phyloP scores from a whole-genome alignment of 768 basidiomycete species.

The Pleurotus tuber-regium region DNA sequence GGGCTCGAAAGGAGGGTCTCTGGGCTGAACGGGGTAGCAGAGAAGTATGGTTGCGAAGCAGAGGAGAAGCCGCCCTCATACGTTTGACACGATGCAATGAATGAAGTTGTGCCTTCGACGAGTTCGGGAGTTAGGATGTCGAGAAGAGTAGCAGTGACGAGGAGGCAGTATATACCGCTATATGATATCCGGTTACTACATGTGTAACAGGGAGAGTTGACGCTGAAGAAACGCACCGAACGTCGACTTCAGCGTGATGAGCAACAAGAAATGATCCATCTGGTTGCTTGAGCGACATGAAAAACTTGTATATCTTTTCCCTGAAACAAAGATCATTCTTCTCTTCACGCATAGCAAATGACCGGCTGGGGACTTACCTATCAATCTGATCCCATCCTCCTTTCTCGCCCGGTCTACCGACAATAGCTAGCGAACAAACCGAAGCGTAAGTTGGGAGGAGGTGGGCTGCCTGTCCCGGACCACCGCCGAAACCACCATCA shows the following conservation, averaged over 20 bases:
- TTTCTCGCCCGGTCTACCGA: slow-evolving; percentile 64
- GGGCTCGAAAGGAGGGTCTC: slow-evolving; percentile 37
- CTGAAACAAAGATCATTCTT: slow-evolving; percentile 30
- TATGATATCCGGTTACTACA: too few relatives aligned
- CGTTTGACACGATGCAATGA: slow-evolving; percentile 89
- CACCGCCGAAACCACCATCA: slow-evolving; percentile 89
- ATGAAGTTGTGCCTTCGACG: slow-evolving; percentile 68
- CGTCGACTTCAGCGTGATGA: slow-evolving; percentile 87
- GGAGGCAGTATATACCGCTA: slow-evolving; percentile 93
- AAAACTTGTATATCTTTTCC: slow-evolving; percentile 79
- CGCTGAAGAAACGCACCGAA: slow-evolving; percentile 54
- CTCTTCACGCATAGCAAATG: neutral
- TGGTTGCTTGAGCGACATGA: slow-evolving; percentile 86
- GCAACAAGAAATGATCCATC: slow-evolving; percentile 95
- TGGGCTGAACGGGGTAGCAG: slow-evolving; percentile 18
- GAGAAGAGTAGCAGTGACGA: slow-evolving; percentile 79
- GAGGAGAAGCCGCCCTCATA: slow-evolving; percentile 96
- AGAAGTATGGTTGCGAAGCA: slow-evolving; percentile 68
- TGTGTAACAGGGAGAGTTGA: neutral
- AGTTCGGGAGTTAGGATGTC: slow-evolving; percentile 90
- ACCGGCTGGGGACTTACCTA: slow-evolving; percentile 45
- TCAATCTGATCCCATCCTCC: slow-evolving; percentile 90
- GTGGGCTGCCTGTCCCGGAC: slow-evolving; percentile 86
- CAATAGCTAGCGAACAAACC: slow-evolving; percentile 80
- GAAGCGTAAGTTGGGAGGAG: slow-evolving; percentile 88